These are phyloP conservation scores for Rhododendron ferrugineum DNA, from an alignment of 148 eudicot genomes.

Conservation along the genomic window DNA sequence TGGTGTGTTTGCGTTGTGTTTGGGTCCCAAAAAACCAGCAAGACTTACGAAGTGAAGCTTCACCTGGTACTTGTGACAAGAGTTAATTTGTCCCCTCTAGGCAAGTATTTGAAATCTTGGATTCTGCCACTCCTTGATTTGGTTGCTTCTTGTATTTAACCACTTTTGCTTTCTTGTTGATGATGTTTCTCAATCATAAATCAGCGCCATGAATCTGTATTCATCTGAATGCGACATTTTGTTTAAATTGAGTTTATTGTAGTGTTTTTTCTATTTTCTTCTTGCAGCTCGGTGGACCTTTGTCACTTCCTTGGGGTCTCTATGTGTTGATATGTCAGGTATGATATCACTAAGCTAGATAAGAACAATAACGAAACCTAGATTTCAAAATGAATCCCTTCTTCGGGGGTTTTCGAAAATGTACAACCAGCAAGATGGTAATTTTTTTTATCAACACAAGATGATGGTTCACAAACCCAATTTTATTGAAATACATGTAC, in stretches of 20 bases:
- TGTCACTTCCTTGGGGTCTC: conserved; percentile 97
- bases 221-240: neutral
- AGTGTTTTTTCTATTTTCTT: conserved; percentile 3
- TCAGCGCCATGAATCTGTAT: neutral
- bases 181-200: neutral
- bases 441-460: neutral
- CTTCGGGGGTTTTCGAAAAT: neutral
- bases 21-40: neutral
- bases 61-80: neutral
- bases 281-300: conserved; percentile 90
- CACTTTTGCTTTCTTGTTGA: neutral
- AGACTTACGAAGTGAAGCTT: neutral
- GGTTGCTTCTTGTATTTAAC: neutral
- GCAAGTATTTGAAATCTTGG: neutral
- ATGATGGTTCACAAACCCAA: neutral
- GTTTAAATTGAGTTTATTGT: neutral
- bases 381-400: neutral
- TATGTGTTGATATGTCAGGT: conserved; percentile 98
- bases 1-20: neutral
- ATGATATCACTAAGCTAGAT: conserved; percentile 3
- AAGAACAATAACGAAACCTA: neutral
- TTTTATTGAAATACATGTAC: conserved; percentile 15
- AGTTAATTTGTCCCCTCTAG: neutral
- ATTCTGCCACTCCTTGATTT: neutral
- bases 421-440: too few species aligned